phyloP scores from a whole-genome alignment of 345 rosid genomes.

The Luvunga scandens region DNA sequence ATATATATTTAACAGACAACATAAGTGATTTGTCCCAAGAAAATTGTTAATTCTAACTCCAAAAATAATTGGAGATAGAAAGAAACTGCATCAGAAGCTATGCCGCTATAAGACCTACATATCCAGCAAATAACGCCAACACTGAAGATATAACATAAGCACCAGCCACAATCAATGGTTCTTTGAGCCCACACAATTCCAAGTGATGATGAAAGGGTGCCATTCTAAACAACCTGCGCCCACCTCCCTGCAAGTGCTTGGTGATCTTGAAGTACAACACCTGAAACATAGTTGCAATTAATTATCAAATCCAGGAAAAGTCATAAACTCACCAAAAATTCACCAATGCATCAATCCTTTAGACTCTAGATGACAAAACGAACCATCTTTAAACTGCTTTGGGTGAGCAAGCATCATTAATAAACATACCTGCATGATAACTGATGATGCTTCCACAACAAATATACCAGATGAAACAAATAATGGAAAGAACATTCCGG shows the following conservation, averaged over 20 bases:
- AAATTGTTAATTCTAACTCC: neutral
- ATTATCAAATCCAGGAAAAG: conserved; percentile 1
- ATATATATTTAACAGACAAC: no score
- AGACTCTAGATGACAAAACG: neutral
- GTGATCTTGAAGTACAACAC: conserved; percentile 39
- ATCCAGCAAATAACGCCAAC: conserved; percentile 55
- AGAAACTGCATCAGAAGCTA: conserved; percentile 22
- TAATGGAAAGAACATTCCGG: conserved; percentile 92
- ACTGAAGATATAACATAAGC: conserved; percentile 46
- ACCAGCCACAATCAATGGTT: conserved; percentile 50
- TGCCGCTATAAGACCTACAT: conserved; percentile 56
- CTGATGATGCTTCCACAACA: conserved; percentile 58
- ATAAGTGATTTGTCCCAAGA: neutral
- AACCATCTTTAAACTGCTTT: neutral
- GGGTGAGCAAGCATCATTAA: neutral
- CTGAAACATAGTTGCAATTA: conserved; percentile 19
- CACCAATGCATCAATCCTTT: neutral
- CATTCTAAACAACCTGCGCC: conserved; percentile 42
- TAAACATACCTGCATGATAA: conserved; percentile 58
- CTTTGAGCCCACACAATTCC: conserved; percentile 43
- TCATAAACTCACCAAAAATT: neutral
- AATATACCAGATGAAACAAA: conserved; percentile 78
- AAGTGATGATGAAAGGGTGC: conserved; percentile 56
- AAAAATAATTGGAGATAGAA: neutral
- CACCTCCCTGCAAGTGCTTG: conserved; percentile 32